Evolutionary conservation across 2,329 filamentous ascomycete species (phyloP), one percentile per base, ranked within the genome.

Genomic region (Fusarium sp.): DNA sequence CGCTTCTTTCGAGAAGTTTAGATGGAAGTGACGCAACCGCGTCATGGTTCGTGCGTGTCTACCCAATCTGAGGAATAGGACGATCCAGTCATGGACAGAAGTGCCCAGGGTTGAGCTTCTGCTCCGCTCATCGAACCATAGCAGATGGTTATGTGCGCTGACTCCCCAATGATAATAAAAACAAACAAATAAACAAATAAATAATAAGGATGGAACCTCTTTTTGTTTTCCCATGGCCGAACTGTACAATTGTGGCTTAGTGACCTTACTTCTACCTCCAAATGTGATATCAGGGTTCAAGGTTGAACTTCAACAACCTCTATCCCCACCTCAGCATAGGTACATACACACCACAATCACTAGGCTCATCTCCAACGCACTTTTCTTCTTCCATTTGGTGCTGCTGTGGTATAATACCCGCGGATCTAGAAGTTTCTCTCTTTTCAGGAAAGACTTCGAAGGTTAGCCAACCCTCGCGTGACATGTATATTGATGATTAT

Each of bases 1-100:
- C 66, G 61, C 68, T 70, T 72, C 49, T 51, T 72, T 72, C 68
- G 56, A 70, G 68, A 73, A 73, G 66, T 58, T 31, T 33, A 37
- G 52, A 48, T 66, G 11, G 64, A 72, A 70, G 35, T 20, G 21
- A 41, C 17, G 41, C 18, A 42, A 20, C 25, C 33, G 15, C 36
- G 41, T 37, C 42, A 33, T 58, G 58, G 55, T 60, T 52, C 49
- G 31, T 55, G 42, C 50, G 23, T 52, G 43, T 53, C 15, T 33
- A 17, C 8, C 6, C 15, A 33, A 15, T 10, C 31, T 33, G 14
- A 33, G 15, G 33, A 9, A 57, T 66, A 63, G 57, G 59, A 62
- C 47, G 64, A 64, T 64, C 53, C 42, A 42, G 43, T 39, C 37
- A 29, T 63, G 56, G 42, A 37, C 41, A 50, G 47, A 65, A 43